phyloP scores from a whole-genome alignment of 768 basidiomycete species.

The Calocybe gangraenosa region DNA sequence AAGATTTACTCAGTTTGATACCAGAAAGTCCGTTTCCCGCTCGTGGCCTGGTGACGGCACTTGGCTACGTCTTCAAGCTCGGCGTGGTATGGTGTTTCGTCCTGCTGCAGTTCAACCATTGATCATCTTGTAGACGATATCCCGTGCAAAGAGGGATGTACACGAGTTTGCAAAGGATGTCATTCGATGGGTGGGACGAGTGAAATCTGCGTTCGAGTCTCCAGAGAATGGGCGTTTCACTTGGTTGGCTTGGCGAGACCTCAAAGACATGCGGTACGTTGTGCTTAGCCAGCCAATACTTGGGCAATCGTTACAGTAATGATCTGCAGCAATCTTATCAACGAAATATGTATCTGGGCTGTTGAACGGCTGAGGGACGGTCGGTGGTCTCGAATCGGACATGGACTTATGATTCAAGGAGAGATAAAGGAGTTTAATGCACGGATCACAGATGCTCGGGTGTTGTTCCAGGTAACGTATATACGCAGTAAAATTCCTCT shows the following conservation, averaged over 20 bases:
- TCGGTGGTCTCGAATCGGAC: constrained; percentile 5
- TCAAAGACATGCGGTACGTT: constrained; percentile 13
- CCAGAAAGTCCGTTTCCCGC: constrained; percentile 16
- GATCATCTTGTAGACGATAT: constrained; percentile 1
- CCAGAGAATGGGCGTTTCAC: constrained; percentile 7
- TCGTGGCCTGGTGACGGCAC: constrained; percentile 7
- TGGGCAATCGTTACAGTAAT: background rate
- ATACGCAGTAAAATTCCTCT: no score
- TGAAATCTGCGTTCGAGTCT: constrained; percentile 8
- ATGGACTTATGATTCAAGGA: constrained; percentile 1
- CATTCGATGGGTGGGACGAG: constrained; percentile 12
- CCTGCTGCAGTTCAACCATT: background rate
- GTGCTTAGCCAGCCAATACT: no score
- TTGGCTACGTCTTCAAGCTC: constrained; percentile 13
- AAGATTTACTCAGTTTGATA: constrained; percentile 8
- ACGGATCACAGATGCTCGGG: constrained; percentile 5
- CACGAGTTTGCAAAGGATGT: background rate
- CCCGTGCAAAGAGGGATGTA: background rate
- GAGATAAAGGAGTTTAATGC: constrained; percentile 11
- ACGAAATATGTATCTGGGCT: constrained; percentile 15
- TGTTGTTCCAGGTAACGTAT: constrained; percentile 5
- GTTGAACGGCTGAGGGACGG: constrained; percentile 4
- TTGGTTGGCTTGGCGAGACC: constrained; percentile 12
- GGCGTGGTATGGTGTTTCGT: constrained; percentile 9
- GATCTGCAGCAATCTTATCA: constrained; percentile 8